Base-by-base conservation (phyloP, 176 grass and related monocot genomes). In the Oryza meyeriana region DNA sequence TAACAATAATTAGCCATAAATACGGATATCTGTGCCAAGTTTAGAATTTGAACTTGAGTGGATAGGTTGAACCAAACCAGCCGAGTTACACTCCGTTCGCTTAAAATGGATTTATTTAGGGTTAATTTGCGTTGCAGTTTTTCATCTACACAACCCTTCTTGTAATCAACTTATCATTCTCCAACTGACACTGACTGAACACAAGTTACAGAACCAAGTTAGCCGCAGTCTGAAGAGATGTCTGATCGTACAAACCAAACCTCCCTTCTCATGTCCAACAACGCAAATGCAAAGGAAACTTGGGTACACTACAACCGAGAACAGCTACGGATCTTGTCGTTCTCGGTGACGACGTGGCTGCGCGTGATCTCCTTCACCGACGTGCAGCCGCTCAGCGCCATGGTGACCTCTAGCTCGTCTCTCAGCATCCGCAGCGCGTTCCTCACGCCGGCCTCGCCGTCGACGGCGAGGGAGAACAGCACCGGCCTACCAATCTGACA, bases 321-420 rank as follows among this genome's bases (percentile, higher is more conserved):
- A n/a, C 72, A 61, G 13, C 78, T 17, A 5, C 47, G 88, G 27
- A 82, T 69, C 85, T 42, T 81, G 76, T 92, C 88, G 1, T 26
- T 63, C 87, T 91, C 88, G 25, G 90, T 93, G 71, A 78, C 3
- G 26, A 98, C 88, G 30, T 74, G 90, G 71, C 71, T 71, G 31
- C 90, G 86, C 0, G 81, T 92, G 81, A 94, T 94, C 26, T 94
- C 91, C 82, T 89, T 87, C 17, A 93, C 74, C 47, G 92, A 94
- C 48, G 90, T 39, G 73, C 95, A 97, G 1, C 92, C 90, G 57
- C 78, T 89, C 71, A 97, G 83, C 65, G 90, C 90, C 92, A 94
- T 97, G 81, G 88, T 76, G n/a, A 92, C 27, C 92, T 94, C 94
- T 17, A 94, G 85, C 77, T 97, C 94, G 42, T 97, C 80, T 10